Conservation (phyloP, 2,329 filamentous ascomycete species). For the Pseudogymnoascus sp. region DNA sequence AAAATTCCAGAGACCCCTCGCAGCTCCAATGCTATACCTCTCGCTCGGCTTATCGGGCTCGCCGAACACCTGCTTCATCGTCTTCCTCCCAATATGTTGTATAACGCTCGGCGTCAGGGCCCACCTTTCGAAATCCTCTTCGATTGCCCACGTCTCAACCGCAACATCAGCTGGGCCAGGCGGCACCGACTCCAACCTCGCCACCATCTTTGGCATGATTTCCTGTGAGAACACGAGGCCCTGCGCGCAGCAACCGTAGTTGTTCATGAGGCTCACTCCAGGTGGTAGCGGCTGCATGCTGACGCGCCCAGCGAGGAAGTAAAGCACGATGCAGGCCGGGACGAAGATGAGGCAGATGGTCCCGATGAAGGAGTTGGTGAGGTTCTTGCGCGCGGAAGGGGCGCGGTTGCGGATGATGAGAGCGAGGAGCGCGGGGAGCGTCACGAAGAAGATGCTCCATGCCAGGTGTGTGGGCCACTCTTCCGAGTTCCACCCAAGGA, state of each 20-base stretch:
- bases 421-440: background rate
- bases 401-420: background rate
- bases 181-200: constrained; percentile 10
- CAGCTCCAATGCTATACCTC: constrained; percentile 5
- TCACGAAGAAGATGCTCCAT: constrained; percentile 3
- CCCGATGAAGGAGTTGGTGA: constrained; percentile 8
- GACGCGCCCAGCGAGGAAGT: constrained; percentile 15
- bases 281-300: constrained; percentile 13
- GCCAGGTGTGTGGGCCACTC: constrained; percentile 27
- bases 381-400: background rate
- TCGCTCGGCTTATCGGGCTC: background rate
- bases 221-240: constrained; percentile 29
- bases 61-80: constrained; percentile 14
- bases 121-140: constrained; percentile 28
- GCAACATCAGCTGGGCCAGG: constrained; percentile 29
- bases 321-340: constrained; percentile 12
- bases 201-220: constrained; percentile 23
- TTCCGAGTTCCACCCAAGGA: constrained; percentile 33
- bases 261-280: constrained; percentile 29
- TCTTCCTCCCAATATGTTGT: constrained; percentile 29
- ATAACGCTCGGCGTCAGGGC: constrained; percentile 32
- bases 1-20: constrained; percentile 14
- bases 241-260: constrained; percentile 33
- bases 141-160: constrained; percentile 29
- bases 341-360: constrained; percentile 10